A percentile compares a stretch with the other conserved stretches of the same genome.
Conservation (phyloP, 176 grass and related monocot species). For the Triticum dicoccoides region DNA sequence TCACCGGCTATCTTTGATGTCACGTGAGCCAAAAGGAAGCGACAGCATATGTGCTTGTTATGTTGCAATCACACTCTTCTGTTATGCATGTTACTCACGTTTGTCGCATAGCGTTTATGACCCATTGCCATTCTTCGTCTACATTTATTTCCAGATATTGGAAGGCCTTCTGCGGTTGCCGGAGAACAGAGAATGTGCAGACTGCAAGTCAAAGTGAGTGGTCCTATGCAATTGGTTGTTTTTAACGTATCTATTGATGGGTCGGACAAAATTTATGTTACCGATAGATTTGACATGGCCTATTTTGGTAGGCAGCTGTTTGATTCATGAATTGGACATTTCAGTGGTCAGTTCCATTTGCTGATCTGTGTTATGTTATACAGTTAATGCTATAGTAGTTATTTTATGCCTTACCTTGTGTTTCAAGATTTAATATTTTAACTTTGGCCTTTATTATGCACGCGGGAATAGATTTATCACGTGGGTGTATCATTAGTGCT, state of each 20-base stretch:
- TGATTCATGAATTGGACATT: background rate
- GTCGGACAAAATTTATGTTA: background rate
- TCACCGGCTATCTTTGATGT: background rate
- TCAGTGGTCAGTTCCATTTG: background rate
- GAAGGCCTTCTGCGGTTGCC: slow-evolving; percentile 74
- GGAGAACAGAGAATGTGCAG: slow-evolving; percentile 92
- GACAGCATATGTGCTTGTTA: background rate
- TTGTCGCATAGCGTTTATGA: background rate
- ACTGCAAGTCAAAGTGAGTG: slow-evolving; percentile 97
- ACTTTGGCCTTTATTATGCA: slow-evolving; percentile 13
- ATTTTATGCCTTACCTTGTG: background rate
- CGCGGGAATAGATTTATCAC: background rate
- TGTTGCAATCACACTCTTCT: background rate
- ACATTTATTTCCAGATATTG: slow-evolving; percentile 61
- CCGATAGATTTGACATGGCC: background rate
- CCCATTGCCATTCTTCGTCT: background rate
- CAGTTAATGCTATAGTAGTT: background rate
- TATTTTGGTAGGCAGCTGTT: background rate
- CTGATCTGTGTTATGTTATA: background rate
- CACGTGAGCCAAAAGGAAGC: background rate
- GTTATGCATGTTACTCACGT: background rate
- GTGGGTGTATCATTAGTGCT: background rate
- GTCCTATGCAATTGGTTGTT: background rate
- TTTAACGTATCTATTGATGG: background rate
- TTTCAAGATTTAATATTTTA: background rate